Conservation (phyloP, 2,329 filamentous ascomycete genomes). For the Pseudogymnoascus pannorum region DNA sequence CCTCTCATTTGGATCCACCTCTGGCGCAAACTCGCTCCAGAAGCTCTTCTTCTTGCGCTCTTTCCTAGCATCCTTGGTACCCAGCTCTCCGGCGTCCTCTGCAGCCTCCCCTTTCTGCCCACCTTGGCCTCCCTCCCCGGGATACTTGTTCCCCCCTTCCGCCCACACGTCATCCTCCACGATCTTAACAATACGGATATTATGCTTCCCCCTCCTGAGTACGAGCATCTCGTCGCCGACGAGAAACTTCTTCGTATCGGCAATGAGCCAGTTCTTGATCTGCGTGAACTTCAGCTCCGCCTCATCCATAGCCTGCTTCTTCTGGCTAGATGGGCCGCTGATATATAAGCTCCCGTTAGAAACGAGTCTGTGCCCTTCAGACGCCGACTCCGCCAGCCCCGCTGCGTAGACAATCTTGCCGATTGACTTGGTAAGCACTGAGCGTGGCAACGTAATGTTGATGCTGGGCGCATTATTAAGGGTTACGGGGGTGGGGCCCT, state of each 20-base stretch:
- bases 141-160: conserved; percentile 42
- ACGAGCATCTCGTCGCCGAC: conserved; percentile 50
- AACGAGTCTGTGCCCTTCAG: conserved; percentile 53
- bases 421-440: conserved; percentile 50
- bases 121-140: conserved; percentile 30
- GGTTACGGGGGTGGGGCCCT: conserved; percentile 17
- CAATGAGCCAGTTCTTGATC: conserved; percentile 50
- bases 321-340: conserved; percentile 41
- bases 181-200: conserved; percentile 53
- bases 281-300: conserved; percentile 53
- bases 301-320: conserved; percentile 37
- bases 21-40: conserved; percentile 7
- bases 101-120: background rate
- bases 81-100: background rate
- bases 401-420: conserved; percentile 52
- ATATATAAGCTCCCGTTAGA: conserved; percentile 52
- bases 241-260: conserved; percentile 52
- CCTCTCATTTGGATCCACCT: conserved; percentile 7
- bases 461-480: conserved; percentile 43
- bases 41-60: conserved; percentile 9
- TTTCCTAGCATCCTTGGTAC: background rate
- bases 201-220: conserved; percentile 56
- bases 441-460: conserved; percentile 52
- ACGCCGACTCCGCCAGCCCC: conserved; percentile 48
- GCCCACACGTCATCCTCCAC: conserved; percentile 49